phyloP scores from a whole-genome alignment of 2,329 filamentous ascomycete species.

The Myriosclerotinia curreyana region DNA sequence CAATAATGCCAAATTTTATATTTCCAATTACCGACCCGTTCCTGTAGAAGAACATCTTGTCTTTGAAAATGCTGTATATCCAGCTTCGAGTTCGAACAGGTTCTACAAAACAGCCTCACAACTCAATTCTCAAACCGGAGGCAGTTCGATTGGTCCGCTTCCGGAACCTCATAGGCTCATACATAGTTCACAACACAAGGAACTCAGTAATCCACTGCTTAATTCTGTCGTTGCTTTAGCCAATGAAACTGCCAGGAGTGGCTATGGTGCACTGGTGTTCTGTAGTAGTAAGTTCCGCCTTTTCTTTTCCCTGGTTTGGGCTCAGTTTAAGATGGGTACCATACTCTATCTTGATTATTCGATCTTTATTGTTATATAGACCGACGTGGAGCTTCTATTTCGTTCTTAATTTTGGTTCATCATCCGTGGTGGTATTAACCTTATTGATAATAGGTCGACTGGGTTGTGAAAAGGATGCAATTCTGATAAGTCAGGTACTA shows the following conservation, averaged over 20 bases:
- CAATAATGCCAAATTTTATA: conserved; percentile 61
- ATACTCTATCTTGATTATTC: neutral
- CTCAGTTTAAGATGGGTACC: neutral
- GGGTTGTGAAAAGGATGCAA: conserved; percentile 66
- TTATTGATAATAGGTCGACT: conserved; percentile 43
- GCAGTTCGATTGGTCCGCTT: conserved; percentile 39
- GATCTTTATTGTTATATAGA: neutral
- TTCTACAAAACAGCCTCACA: conserved; percentile 55
- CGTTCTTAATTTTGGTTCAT: neutral
- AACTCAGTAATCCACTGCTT: conserved; percentile 61
- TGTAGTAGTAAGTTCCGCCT: conserved; percentile 53
- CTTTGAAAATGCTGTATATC: conserved; percentile 66
- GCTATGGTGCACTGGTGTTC: conserved; percentile 71
- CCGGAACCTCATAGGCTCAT: conserved; percentile 49
- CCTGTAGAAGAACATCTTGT: conserved; percentile 73
- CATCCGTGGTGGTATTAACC: neutral
- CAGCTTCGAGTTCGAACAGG: conserved; percentile 55
- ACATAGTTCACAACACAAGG: conserved; percentile 54
- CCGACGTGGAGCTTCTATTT: neutral
- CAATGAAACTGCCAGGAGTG: conserved; percentile 63
- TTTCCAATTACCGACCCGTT: conserved; percentile 70
- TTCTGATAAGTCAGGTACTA: conserved; percentile 64
- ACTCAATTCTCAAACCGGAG: conserved; percentile 36
- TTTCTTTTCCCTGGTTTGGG: neutral
- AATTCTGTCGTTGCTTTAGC: conserved; percentile 71